These are phyloP conservation scores for Sistotremastrum suecicum DNA, from an alignment of 768 basidiomycete genomes.

Conservation along the genomic window DNA sequence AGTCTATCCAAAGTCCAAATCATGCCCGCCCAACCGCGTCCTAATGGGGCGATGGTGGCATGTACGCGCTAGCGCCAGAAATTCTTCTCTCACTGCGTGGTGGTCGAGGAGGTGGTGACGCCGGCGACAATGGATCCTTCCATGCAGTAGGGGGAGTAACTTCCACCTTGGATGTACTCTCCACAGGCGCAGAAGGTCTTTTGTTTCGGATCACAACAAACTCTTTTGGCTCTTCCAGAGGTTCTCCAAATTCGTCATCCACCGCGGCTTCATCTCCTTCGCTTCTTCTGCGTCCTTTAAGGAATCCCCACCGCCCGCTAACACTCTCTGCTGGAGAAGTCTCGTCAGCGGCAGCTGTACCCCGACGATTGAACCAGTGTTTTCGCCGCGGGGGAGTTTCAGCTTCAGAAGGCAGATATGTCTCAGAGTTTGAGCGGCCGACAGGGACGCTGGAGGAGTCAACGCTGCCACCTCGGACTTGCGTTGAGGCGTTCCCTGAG, in stretches of 20 bases:
- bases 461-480: neutral
- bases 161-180: neutral
- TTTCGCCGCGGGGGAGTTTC: neutral
- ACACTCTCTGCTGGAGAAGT: conserved; percentile 2
- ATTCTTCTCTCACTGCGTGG: too few species aligned
- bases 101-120: conserved; percentile 17
- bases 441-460: too few species aligned
- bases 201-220: conserved; percentile 61
- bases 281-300: conserved; percentile 9
- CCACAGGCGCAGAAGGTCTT: conserved; percentile 11
- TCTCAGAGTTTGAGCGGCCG: too few species aligned
- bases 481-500: conserved; percentile 8
- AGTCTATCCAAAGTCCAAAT: too few species aligned
- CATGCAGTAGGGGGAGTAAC: neutral
- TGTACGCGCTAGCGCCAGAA: neutral
- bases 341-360: conserved; percentile 3
- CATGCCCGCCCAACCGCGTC: too few species aligned
- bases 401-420: neutral
- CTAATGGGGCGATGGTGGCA: neutral
- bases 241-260: conserved; percentile 29
- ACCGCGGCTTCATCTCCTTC: conserved; percentile 17
- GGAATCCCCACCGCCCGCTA: conserved; percentile 5
- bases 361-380: neutral
- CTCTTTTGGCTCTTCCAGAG: conserved; percentile 15
- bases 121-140: conserved; percentile 10